Evolutionary conservation across 2,329 filamentous ascomycete species (phyloP).

Genomic region (Drechslerella coelobrocha): DNA sequence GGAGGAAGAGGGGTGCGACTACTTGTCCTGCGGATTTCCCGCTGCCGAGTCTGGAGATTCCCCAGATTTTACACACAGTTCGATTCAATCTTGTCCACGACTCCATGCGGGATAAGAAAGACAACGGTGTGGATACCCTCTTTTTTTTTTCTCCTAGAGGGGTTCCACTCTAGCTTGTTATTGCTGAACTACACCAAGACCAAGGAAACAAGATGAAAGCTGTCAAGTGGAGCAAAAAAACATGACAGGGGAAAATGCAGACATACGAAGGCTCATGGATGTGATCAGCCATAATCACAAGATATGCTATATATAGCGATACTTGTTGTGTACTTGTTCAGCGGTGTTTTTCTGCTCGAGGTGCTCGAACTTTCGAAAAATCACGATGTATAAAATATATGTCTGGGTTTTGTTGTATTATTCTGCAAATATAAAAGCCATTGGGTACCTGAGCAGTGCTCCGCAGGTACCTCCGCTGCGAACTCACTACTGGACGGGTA

Average conservation of each 20-base stretch:
- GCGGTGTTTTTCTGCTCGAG: background rate
- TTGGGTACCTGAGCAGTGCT: background rate
- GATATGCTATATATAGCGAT: constrained; percentile 4
- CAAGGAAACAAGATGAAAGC: constrained; percentile 8
- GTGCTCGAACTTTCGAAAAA: background rate
- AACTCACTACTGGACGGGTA: background rate
- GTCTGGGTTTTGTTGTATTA: background rate
- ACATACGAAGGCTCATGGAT: background rate
- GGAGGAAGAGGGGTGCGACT: background rate
- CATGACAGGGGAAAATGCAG: constrained; percentile 1
- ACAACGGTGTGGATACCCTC: constrained; percentile 12
- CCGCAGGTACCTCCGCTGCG: background rate
- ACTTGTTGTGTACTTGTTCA: constrained; percentile 2
- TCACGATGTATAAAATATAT: constrained; percentile 1
- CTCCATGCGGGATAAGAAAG: constrained; percentile 24
- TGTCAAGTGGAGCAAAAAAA: background rate
- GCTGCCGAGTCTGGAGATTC: constrained; percentile 47
- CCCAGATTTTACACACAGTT: constrained; percentile 48
- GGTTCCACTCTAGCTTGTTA: constrained; percentile 17
- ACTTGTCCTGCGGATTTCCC: constrained; percentile 36
- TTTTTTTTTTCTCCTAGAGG: constrained; percentile 7
- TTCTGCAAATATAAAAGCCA: background rate
- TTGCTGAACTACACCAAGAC: background rate
- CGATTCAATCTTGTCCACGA: constrained; percentile 28
- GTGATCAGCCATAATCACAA: background rate